These are phyloP conservation scores for Penicillium roqueforti DNA, from an alignment of 495 filamentous ascomycete genomes.

Conservation along the genomic window DNA sequence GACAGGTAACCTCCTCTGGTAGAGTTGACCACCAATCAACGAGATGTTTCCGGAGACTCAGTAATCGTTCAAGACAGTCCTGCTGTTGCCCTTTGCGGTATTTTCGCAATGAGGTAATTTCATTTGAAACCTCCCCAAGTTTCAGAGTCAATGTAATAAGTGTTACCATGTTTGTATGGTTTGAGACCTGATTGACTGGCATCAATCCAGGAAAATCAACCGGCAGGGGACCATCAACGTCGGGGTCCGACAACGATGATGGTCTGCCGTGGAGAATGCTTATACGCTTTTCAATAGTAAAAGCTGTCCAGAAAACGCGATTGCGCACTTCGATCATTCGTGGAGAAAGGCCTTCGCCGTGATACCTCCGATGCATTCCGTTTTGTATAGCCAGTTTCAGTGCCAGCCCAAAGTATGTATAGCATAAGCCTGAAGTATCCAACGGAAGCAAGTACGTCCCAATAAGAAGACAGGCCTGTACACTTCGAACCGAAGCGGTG, in stretches of 20 bases:
- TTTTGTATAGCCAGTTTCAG: conserved; percentile 51
- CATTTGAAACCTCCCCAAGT: conserved; percentile 41
- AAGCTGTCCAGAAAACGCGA: conserved; percentile 50
- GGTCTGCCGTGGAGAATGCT: conserved; percentile 49
- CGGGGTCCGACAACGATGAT: conserved; percentile 39
- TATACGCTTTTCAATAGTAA: conserved; percentile 47
- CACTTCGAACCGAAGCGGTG: conserved; percentile 48
- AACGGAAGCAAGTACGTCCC: conserved; percentile 48
- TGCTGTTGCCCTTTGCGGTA: conserved; percentile 40
- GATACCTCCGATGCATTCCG: conserved; percentile 51
- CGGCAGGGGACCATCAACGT: conserved; percentile 47
- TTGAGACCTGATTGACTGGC: conserved; percentile 33
- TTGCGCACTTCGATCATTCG: conserved; percentile 46
- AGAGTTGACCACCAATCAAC: conserved; percentile 49
- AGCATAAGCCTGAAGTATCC: conserved; percentile 48
- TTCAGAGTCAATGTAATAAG: conserved; percentile 45
- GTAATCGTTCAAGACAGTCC: conserved; percentile 42
- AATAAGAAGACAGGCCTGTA: conserved; percentile 49
- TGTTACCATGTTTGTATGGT: conserved; percentile 46
- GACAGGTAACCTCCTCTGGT: conserved; percentile 41
- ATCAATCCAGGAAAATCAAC: conserved; percentile 41
- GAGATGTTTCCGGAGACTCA: conserved; percentile 39
- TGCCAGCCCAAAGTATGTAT: conserved; percentile 49
- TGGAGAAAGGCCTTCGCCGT: conserved; percentile 40
- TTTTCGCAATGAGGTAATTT: conserved; percentile 40